phyloP scores from a whole-genome alignment of 176 grass and related monocot species.

The Oryza officinalis region DNA sequence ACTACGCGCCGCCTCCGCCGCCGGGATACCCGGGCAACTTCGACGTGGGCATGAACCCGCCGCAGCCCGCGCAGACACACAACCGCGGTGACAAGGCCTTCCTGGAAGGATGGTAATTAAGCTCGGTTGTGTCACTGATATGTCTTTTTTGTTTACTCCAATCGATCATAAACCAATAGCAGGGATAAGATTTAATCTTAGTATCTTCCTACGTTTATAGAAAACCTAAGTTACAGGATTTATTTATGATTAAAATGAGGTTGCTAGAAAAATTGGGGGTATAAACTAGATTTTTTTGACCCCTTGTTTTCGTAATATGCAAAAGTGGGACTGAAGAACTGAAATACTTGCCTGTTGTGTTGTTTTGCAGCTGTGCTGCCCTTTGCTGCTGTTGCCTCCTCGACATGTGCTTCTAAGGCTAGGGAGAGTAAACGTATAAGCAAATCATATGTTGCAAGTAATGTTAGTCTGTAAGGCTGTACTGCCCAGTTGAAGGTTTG shows the following conservation, averaged over 20 bases:
- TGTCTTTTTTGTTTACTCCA: too few relatives aligned
- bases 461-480: background rate
- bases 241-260: too few relatives aligned
- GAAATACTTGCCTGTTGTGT: background rate
- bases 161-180: too few relatives aligned
- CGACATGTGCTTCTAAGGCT: slow-evolving; percentile 48
- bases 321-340: background rate
- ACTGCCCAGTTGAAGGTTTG: background rate
- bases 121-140: background rate
- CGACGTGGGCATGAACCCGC: slow-evolving; percentile 28
- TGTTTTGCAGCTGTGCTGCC: slow-evolving; percentile 58
- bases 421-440: background rate
- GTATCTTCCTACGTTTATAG: too few relatives aligned
- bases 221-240: too few relatives aligned
- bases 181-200: too few relatives aligned
- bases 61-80: slow-evolving; percentile 34
- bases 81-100: slow-evolving; percentile 68
- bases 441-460: background rate
- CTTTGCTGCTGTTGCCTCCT: slow-evolving; percentile 60
- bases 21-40: slow-evolving; percentile 48
- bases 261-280: too few relatives aligned
- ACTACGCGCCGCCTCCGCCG: slow-evolving; percentile 37
- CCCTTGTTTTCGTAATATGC: too few relatives aligned
- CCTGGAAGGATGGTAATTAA: slow-evolving; percentile 64
- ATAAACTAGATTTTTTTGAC: too few relatives aligned